These are phyloP conservation scores for Blastomyces parvus DNA, from an alignment of 2,329 filamentous ascomycete genomes.

Conservation along the genomic window DNA sequence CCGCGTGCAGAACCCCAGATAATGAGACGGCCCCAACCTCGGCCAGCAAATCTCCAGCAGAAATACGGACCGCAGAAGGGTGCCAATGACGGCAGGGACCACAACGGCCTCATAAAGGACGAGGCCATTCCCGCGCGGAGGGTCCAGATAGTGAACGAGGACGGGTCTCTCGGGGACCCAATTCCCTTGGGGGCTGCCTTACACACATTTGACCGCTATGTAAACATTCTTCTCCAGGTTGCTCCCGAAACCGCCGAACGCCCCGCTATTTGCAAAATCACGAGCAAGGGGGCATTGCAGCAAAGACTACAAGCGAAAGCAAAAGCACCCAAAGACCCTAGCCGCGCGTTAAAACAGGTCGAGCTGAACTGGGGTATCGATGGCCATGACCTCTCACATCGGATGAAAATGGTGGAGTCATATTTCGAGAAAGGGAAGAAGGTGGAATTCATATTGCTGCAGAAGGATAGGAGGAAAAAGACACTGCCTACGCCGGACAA, in stretches of 20 bases:
- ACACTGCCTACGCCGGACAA: slow-evolving; percentile 53
- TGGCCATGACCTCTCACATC: slow-evolving; percentile 61
- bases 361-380: slow-evolving; percentile 87
- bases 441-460: slow-evolving; percentile 63
- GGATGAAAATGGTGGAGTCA: slow-evolving; percentile 54
- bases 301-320: slow-evolving; percentile 28
- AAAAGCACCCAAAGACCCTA: slow-evolving; percentile 32
- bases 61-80: background rate
- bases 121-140: slow-evolving; percentile 26
- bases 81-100: background rate
- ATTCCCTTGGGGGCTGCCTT: slow-evolving; percentile 30
- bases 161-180: slow-evolving; percentile 25
- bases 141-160: slow-evolving; percentile 29
- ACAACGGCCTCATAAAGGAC: slow-evolving; percentile 20
- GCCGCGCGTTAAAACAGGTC: slow-evolving; percentile 56
- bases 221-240: slow-evolving; percentile 45
- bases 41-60: background rate
- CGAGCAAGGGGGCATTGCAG: slow-evolving; percentile 48
- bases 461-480: slow-evolving; percentile 49
- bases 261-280: slow-evolving; percentile 60
- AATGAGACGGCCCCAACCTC: background rate
- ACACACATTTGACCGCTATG: slow-evolving; percentile 39
- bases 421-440: slow-evolving; percentile 67
- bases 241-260: slow-evolving; percentile 23
- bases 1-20: background rate